Evolutionary conservation across 164 flowering plant genomes (phyloP), one percentile per base, ranked within the genome.

Genomic region (Tetracentron sinense): DNA sequence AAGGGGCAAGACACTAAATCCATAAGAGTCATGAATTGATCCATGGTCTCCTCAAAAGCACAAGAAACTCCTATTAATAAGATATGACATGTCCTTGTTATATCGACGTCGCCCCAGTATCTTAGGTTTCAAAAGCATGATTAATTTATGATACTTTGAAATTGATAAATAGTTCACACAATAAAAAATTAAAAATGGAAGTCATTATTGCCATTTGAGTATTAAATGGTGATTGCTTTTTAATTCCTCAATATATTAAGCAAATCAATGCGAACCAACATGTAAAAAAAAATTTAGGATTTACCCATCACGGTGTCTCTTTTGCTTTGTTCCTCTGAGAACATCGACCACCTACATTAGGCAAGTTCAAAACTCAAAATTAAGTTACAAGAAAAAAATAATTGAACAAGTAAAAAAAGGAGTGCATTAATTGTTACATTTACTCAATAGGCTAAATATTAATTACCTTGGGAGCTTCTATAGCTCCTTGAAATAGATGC

Each of bases 271-370:
- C 22, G 28, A 28, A 2, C 3, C 44, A 20, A 35, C 31, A 66
- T 19, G 25, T 33, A 57, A 64, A 51, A 46, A n/a, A n/a, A n/a
- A n/a, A n/a, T n/a, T n/a, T n/a, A 71, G 63, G 21, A 56, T 48
- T 58, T 79, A 93, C 98, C 98, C 98, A 56, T 82, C 97, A 70
- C 98, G 95, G 58, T 89, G 79, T 69, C 97, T 80, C 82, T 89
- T 91, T 74, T 86, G 89, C 69, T 83, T 89, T 49, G 85, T 74
- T 67, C 75, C 83, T 71, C 91, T 75, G 14, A 94, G 90, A 62
- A 89, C 93, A 71, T 94, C 98, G 64, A 82, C 60, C 57, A 85
- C 86, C 97, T 90, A 67, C 56, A 71, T 12, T n/a, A 57, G n/a
- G 29, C 35, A 35, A 52, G 29, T 52, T 44, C 7, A 30, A 1